Evolutionary conservation across 2,329 filamentous ascomycete species (phyloP).

Genomic region (Epichloe sylvatica): DNA sequence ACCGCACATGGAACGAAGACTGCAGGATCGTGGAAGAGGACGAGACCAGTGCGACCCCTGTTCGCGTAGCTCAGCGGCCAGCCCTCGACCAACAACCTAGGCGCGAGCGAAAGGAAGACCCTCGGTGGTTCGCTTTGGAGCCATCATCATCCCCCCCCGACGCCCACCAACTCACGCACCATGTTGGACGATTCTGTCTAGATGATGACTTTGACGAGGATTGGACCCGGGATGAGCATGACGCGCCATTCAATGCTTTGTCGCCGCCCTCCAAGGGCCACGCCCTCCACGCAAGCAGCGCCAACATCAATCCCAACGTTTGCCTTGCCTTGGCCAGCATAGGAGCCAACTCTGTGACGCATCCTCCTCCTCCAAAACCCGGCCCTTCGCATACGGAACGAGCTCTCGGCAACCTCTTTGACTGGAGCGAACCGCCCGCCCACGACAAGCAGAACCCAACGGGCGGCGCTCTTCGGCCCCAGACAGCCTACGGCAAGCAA

Average conservation of each 20-base stretch:
- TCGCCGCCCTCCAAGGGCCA: slow-evolving; percentile 39
- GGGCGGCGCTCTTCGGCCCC: slow-evolving; percentile 49
- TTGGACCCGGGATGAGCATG: slow-evolving; percentile 42
- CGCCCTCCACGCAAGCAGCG: slow-evolving; percentile 38
- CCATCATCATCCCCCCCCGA: slow-evolving; percentile 5
- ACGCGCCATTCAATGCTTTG: slow-evolving; percentile 39
- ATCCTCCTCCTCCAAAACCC: slow-evolving; percentile 6
- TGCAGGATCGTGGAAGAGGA: slow-evolving; percentile 50
- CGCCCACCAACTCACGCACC: slow-evolving; percentile 11
- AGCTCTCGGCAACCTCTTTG: slow-evolving; percentile 57
- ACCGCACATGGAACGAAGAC: slow-evolving; percentile 38
- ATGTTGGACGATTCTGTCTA: slow-evolving; percentile 39
- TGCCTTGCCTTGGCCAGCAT: slow-evolving; percentile 40
- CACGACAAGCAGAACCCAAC: slow-evolving; percentile 47
- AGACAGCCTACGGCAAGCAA: slow-evolving; percentile 65
- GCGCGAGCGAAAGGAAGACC: slow-evolving; percentile 1
- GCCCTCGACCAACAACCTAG: slow-evolving; percentile 6
- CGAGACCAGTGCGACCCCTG: slow-evolving; percentile 39
- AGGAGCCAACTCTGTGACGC: slow-evolving; percentile 29
- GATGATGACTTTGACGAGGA: slow-evolving; percentile 51
- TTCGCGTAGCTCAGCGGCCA: slow-evolving; percentile 23
- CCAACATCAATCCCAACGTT: slow-evolving; percentile 35
- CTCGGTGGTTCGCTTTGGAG: not conserved
- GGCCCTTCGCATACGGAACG: slow-evolving; percentile 25
- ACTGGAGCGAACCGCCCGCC: slow-evolving; percentile 57